phyloP scores from a whole-genome alignment of 73 alveolate genomes.

The Symbiodinium natans region DNA sequence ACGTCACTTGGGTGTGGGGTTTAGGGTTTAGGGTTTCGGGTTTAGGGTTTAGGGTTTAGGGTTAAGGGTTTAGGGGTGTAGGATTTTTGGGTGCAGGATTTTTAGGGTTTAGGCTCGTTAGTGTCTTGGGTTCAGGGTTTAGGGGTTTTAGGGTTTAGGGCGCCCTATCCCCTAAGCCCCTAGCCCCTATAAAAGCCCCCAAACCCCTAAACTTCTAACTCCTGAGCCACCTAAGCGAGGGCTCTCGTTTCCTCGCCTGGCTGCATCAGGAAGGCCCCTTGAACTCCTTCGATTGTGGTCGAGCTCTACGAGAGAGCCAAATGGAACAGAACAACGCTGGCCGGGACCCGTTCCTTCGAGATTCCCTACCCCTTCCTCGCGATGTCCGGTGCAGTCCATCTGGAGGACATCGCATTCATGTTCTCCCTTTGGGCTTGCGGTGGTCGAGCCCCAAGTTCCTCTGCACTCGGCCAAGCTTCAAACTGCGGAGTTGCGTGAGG shows the following conservation, averaged over 20 bases:
- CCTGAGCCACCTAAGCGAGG: conserved; percentile 14
- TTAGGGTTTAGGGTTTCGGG: neutral
- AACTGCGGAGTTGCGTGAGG: neutral
- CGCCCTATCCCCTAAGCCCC: too few species aligned
- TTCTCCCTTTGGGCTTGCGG: neutral
- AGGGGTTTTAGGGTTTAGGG: too few species aligned
- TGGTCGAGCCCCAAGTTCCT: neutral
- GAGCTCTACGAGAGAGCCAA: conserved; percentile 5
- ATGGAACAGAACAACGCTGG: neutral
- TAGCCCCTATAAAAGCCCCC: too few species aligned
- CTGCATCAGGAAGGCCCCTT: neutral
- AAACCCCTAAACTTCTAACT: too few species aligned
- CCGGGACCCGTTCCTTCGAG: neutral
- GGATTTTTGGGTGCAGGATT: neutral
- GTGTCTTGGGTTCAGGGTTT: too few species aligned
- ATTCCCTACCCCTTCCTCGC: neutral
- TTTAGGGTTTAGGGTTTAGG: neutral
- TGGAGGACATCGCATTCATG: neutral
- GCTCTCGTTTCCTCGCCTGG: neutral
- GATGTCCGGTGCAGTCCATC: neutral
- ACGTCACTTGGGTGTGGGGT: neutral
- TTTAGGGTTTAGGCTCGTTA: too few species aligned
- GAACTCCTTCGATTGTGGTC: neutral
- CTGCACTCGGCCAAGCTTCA: neutral
- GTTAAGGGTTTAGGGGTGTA: neutral